phyloP scores from a whole-genome alignment of 2,329 filamentous ascomycete genomes.

The Chaetomiaceae sp. region DNA sequence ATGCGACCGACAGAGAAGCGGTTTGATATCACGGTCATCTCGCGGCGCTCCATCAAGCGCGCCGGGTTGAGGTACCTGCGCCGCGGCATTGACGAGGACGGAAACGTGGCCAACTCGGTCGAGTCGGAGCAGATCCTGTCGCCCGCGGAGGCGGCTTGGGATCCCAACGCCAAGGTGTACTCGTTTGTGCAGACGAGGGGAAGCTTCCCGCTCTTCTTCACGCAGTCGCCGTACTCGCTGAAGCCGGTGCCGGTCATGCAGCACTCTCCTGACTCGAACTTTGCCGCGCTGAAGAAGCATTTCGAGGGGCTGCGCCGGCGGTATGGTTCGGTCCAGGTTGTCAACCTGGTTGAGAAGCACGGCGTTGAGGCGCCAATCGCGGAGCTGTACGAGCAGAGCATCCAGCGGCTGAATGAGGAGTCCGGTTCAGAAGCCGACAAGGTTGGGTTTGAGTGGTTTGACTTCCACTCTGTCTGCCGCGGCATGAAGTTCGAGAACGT shows the following conservation, averaged over 20 bases:
- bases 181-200: constrained; percentile 86
- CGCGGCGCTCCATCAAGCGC: constrained; percentile 79
- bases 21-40: constrained; percentile 84
- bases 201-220: constrained; percentile 93
- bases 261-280: constrained; percentile 76
- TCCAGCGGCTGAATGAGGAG: constrained; percentile 62
- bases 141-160: constrained; percentile 54
- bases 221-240: constrained; percentile 87
- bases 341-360: constrained; percentile 85
- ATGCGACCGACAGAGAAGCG: constrained; percentile 46
- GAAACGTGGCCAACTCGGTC: constrained; percentile 82
- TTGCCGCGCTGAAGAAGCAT: constrained; percentile 71
- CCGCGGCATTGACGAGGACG: constrained; percentile 84
- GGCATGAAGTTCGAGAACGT: constrained; percentile 99
- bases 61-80: constrained; percentile 87
- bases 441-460: constrained; percentile 88
- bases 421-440: constrained; percentile 40
- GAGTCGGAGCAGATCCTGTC: constrained; percentile 95
- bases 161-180: constrained; percentile 58
- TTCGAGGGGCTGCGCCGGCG: constrained; percentile 63
- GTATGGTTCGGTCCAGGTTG: constrained; percentile 74
- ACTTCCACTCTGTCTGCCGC: constrained; percentile 87
- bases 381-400: constrained; percentile 66
- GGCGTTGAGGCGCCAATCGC: constrained; percentile 78
- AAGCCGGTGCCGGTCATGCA: constrained; percentile 81